Conservation (phyloP, 75 land plant species). For the Sequoia sempervirens region DNA sequence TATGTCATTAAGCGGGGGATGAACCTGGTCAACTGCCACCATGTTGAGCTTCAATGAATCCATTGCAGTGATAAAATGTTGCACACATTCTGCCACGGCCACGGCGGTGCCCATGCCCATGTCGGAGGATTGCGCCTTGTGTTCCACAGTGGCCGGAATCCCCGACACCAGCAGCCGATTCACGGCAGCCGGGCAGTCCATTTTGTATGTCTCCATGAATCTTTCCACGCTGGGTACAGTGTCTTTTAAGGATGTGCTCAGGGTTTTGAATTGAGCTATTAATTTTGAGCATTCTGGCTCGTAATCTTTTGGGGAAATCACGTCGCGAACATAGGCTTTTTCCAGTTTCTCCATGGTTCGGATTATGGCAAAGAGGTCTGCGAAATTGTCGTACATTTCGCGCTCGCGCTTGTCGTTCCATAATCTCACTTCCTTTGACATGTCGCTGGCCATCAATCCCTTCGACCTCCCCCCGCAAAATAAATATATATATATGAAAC, state of each 20-base stretch:
- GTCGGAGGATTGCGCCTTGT: conserved; percentile 56
- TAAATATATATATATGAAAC: not conserved
- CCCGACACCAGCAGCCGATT: conserved; percentile 83
- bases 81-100: conserved; percentile 94
- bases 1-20: conserved; percentile 76
- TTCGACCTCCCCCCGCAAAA: not conserved
- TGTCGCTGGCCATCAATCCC: conserved; percentile 11
- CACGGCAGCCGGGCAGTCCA: conserved; percentile 91
- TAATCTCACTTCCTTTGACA: conserved; percentile 68
- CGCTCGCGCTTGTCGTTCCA: conserved; percentile 96
- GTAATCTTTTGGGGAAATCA: conserved; percentile 67
- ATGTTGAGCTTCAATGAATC: conserved; percentile 86
- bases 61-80: conserved; percentile 93
- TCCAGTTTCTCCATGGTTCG: conserved; percentile 95
- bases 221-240: conserved; percentile 80
- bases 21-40: conserved; percentile 93
- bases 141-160: conserved; percentile 95
- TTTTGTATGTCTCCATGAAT: conserved; percentile 81
- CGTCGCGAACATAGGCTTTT: conserved; percentile 88
- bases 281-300: conserved; percentile 86
- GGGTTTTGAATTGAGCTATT: conserved; percentile 92
- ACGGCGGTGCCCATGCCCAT: conserved; percentile 31
- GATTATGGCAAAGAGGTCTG: conserved; percentile 90
- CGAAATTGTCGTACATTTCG: conserved; percentile 90
- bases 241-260: conserved; percentile 62